Conservation (phyloP, 768 basidiomycete species). For the Leccinum subtestaceum region DNA sequence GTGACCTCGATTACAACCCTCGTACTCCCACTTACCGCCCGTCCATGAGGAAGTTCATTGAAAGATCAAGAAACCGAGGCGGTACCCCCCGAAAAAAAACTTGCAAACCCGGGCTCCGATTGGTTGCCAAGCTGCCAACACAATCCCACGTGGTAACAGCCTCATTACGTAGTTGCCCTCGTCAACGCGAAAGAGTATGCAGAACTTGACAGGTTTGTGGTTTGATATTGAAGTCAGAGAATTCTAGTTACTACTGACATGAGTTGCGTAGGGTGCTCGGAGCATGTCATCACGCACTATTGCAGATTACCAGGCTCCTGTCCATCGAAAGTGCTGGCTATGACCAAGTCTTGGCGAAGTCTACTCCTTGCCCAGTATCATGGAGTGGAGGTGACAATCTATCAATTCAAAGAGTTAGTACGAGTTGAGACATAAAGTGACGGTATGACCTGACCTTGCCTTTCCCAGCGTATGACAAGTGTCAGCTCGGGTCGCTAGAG, state of each 20-base stretch:
- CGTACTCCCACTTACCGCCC: background rate
- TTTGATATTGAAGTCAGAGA: conserved; percentile 1
- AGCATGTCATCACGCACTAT: conserved; percentile 15
- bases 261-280: conserved; percentile 8
- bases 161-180: background rate
- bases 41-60: background rate
- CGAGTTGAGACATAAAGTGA: no score
- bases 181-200: background rate
- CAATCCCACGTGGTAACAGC: conserved; percentile 9
- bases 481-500: conserved; percentile 18
- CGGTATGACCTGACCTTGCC: conserved; percentile 4
- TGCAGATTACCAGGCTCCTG: background rate
- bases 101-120: conserved; percentile 5
- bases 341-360: background rate
- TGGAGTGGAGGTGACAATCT: background rate
- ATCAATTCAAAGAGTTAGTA: background rate
- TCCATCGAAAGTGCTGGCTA: conserved; percentile 3
- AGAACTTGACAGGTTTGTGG: no score
- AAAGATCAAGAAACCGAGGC: background rate
- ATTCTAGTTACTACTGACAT: background rate
- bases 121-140: background rate
- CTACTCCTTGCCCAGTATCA: background rate
- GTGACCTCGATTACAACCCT: background rate
- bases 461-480: background rate
- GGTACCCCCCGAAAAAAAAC: conserved; percentile 19